Evolutionary conservation across 495 filamentous ascomycete genomes (phyloP).

Genomic region (Xylaria sp.): DNA sequence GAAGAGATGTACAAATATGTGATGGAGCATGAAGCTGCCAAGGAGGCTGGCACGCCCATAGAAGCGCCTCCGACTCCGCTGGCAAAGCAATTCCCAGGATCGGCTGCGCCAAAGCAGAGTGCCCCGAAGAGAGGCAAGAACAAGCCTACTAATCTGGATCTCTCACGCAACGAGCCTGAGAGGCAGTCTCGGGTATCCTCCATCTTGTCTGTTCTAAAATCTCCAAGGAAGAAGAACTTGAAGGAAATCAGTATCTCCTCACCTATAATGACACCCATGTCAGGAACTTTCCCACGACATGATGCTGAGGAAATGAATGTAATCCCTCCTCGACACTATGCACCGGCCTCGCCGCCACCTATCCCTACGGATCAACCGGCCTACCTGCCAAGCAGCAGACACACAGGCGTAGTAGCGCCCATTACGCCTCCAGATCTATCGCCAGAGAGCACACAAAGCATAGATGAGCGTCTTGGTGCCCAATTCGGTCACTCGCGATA

Average conservation of each 20-base stretch:
- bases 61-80: slow-evolving; percentile 43
- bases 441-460: slow-evolving; percentile 54
- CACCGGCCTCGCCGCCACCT: slow-evolving; percentile 53
- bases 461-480: slow-evolving; percentile 55
- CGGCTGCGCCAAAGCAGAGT: slow-evolving; percentile 42
- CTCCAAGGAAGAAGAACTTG: slow-evolving; percentile 54
- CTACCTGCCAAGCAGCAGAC: slow-evolving; percentile 39
- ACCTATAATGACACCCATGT: slow-evolving; percentile 62
- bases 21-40: slow-evolving; percentile 84
- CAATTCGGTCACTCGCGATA: slow-evolving; percentile 47
- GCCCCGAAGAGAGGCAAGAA: slow-evolving; percentile 45
- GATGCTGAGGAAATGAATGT: slow-evolving; percentile 59
- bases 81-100: slow-evolving; percentile 29
- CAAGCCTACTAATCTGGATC: slow-evolving; percentile 56
- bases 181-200: slow-evolving; percentile 60
- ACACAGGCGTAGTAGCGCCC: slow-evolving; percentile 38
- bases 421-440: slow-evolving; percentile 56
- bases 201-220: slow-evolving; percentile 59
- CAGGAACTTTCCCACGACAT: slow-evolving; percentile 56
- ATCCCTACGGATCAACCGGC: slow-evolving; percentile 52
- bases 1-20: slow-evolving; percentile 90
- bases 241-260: slow-evolving; percentile 59
- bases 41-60: slow-evolving; percentile 54
- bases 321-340: slow-evolving; percentile 58
- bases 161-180: slow-evolving; percentile 47